phyloP scores from a whole-genome alignment of 108 stramenopile genomes.

The Cyclotella distinguenda region DNA sequence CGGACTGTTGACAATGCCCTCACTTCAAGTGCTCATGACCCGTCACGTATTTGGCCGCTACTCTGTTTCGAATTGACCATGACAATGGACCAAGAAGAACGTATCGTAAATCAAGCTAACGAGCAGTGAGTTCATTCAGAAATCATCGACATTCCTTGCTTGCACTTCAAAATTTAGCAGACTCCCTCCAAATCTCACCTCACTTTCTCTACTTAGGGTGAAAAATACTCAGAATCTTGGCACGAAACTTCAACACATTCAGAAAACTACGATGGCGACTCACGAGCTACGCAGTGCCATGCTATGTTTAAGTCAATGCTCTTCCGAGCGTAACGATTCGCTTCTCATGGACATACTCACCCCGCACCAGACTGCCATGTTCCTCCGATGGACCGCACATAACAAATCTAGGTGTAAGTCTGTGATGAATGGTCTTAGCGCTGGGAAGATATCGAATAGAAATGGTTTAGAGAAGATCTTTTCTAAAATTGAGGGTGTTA shows the following conservation, averaged over 20 bases:
- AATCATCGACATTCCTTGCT: background rate
- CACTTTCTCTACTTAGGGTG: slow-evolving; percentile 1
- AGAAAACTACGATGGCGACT: slow-evolving; percentile 54
- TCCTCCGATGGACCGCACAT: slow-evolving; percentile 56
- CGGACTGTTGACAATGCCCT: slow-evolving; percentile 24
- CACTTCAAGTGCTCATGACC: slow-evolving; percentile 46
- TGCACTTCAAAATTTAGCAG: background rate
- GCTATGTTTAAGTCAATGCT: slow-evolving; percentile 55
- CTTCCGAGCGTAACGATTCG: slow-evolving; percentile 48
- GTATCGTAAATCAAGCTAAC: slow-evolving; percentile 50
- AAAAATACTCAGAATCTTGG: slow-evolving; percentile 36
- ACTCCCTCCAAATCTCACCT: background rate
- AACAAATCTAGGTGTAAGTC: slow-evolving; percentile 52
- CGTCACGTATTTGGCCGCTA: slow-evolving; percentile 73
- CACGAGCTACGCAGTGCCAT: slow-evolving; percentile 58
- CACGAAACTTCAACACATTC: slow-evolving; percentile 47
- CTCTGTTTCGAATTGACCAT: slow-evolving; percentile 79
- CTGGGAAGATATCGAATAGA: background rate
- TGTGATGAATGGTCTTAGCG: slow-evolving; percentile 5
- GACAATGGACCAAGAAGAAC: slow-evolving; percentile 87
- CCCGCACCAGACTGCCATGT: slow-evolving; percentile 57
- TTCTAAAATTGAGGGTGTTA: background rate
- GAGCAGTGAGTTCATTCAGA: slow-evolving; percentile 55
- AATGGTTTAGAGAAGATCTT: background rate
- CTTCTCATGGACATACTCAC: slow-evolving; percentile 62